A percentile compares a stretch with the other conserved stretches of the same genome.
phyloP scores from a whole-genome alignment of 108 stramenopile genomes.

The Nitzschia putrida region DNA sequence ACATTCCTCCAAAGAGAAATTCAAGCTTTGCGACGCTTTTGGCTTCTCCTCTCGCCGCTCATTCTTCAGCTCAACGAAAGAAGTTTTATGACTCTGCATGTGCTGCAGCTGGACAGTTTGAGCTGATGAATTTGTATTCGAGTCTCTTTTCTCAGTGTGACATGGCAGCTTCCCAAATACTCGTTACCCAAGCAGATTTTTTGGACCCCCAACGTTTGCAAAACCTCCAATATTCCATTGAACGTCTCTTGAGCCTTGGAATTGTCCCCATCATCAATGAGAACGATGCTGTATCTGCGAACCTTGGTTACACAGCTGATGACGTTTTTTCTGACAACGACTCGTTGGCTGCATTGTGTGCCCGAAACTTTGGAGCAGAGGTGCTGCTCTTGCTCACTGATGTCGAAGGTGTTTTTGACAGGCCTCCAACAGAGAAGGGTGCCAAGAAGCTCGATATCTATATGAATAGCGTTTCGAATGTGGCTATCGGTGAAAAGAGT shows the following conservation, averaged over 20 bases:
- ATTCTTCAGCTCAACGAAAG: conserved; percentile 65
- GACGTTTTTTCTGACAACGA: conserved; percentile 96
- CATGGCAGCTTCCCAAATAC: conserved; percentile 84
- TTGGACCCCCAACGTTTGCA: conserved; percentile 58
- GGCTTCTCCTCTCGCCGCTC: conserved; percentile 48
- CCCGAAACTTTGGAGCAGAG: conserved; percentile 80
- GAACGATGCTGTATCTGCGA: conserved; percentile 95
- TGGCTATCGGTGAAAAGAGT: conserved; percentile 89
- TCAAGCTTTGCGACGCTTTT: conserved; percentile 52
- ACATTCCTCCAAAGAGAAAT: conserved; percentile 5
- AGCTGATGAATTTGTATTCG: conserved; percentile 95
- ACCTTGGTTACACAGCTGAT: conserved; percentile 82
- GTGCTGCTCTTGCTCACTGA: conserved; percentile 91
- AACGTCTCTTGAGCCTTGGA: conserved; percentile 81
- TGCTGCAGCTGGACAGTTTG: conserved; percentile 98
- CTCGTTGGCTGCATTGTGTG: conserved; percentile 90
- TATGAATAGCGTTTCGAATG: conserved; percentile 46
- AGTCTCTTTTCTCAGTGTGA: conserved; percentile 87
- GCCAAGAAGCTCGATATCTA: conserved; percentile 78
- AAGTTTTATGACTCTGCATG: conserved; percentile 90
- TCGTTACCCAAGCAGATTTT: conserved; percentile 92
- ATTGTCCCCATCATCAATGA: conserved; percentile 97
- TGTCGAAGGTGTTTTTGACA: conserved; percentile 93
- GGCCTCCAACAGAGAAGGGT: conserved; percentile 74
- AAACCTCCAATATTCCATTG: conserved; percentile 83